Base-by-base conservation (phyloP, 257 asterid species). In the Thymus quinquecostatus region DNA sequence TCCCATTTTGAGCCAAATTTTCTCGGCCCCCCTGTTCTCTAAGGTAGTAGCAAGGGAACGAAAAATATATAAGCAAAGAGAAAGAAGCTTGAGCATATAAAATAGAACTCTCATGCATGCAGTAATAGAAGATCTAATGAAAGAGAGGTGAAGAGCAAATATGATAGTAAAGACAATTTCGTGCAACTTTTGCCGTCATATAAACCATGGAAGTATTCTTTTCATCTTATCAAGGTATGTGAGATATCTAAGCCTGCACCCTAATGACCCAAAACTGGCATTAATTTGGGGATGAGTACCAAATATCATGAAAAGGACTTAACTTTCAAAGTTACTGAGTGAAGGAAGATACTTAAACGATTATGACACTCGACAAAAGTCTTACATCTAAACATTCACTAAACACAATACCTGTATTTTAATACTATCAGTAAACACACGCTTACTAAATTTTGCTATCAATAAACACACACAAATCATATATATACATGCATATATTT, bases 11-110 rank as follows among this genome's bases (percentile, higher is more conserved):
- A 5, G 98, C 96, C 82, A 94, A 86, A 77, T 88, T 94, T 79
- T 91, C 97, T 82, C 96, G 83, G 56, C 97, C 99, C 62, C 97
- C 99, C 83, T 94, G 99, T 71, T 94, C 99, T 89, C 99, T 92
- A 71, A 38, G 70, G 70, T 13, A 65, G 60, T 48, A 59, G 51
- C 71, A 64, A 59, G 38, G 68, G 3, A 49, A 77, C 73, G 40
- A 66, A 70, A 10, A 44, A 44, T 30, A 53, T 34, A 5, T 67
- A 28, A 65, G 62, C 55, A 60, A n/a, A 3, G n/a, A 45, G 45
- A 45, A 50, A 4, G 27, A 50, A 38, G 60, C 43, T 64, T 33
- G 45, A 71, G 49, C 54, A 58, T 48, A 45, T 58, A 33, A 34
- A 49, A 58, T 21, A 32, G 9, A 49, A 43, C 28, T 45, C 10